phyloP scores from a whole-genome alignment of 805 yeast genomes.

The Wickerhamomyces canadensis region DNA sequence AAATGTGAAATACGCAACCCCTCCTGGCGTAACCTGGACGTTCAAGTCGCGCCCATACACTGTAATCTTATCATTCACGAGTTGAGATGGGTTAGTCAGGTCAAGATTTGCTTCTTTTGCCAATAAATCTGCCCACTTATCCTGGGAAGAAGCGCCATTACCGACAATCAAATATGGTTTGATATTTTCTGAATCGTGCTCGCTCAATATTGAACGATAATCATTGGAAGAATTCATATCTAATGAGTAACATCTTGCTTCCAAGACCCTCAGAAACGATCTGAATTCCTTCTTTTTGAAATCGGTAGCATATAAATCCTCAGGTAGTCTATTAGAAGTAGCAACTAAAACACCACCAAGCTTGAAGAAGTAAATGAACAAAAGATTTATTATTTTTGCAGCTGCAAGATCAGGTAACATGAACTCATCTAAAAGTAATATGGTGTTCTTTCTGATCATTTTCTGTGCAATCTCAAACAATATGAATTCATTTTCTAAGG shows the following conservation, averaged over 20 bases:
- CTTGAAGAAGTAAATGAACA: conserved; percentile 65
- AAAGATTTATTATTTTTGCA: conserved; percentile 59
- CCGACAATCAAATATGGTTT: conserved; percentile 37
- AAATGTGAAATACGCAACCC: conserved; percentile 45
- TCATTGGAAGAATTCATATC: conserved; percentile 59
- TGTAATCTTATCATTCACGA: conserved; percentile 25
- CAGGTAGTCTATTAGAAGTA: conserved; percentile 68
- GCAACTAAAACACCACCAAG: conserved; percentile 73
- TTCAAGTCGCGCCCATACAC: conserved; percentile 53
- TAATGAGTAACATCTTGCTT: conserved; percentile 51
- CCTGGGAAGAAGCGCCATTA: neutral
- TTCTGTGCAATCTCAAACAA: conserved; percentile 63
- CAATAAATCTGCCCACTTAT: neutral
- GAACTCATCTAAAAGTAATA: conserved; percentile 65
- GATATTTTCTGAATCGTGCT: conserved; percentile 5
- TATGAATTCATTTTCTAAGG: conserved; percentile 56
- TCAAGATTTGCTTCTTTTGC: conserved; percentile 4
- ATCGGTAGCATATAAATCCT: conserved; percentile 61
- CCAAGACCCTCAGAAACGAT: conserved; percentile 49
- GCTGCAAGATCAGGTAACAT: conserved; percentile 74
- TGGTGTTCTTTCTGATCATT: conserved; percentile 51
- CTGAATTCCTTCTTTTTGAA: conserved; percentile 55
- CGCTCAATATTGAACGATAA: conserved; percentile 37
- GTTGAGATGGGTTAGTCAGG: neutral
- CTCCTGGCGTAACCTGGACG: conserved; percentile 39